phyloP scores from a whole-genome alignment of 2,329 filamentous ascomycete genomes.

The Ceratocystis eucalypticola region DNA sequence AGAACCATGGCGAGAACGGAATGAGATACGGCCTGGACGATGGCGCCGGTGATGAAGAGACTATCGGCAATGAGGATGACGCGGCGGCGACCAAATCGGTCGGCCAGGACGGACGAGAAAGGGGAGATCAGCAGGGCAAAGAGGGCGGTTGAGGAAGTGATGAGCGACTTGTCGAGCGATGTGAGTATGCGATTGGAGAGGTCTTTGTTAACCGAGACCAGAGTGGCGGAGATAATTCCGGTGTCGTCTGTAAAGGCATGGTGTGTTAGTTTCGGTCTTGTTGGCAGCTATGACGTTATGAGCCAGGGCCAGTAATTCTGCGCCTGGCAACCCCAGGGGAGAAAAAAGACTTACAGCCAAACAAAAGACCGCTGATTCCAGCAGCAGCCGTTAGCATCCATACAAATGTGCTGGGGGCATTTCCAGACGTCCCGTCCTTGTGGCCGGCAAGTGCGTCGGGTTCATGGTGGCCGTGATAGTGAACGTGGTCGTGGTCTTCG shows the following conservation, averaged over 20 bases:
- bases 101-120: constrained; percentile 50
- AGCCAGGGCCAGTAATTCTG: not conserved
- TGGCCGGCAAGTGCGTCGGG: constrained; percentile 19
- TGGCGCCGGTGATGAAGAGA: constrained; percentile 55
- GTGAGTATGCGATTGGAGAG: constrained; percentile 44
- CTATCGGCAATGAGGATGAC: constrained; percentile 51
- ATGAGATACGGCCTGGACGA: constrained; percentile 46
- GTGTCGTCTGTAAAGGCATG: constrained; percentile 40
- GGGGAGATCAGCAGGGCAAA: constrained; percentile 52
- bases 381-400: constrained; percentile 51
- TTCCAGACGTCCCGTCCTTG: constrained; percentile 27
- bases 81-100: constrained; percentile 45
- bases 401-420: constrained; percentile 32
- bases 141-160: constrained; percentile 55
- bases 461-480: constrained; percentile 21
- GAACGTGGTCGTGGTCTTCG: constrained; percentile 23
- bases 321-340: not conserved
- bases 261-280: not conserved
- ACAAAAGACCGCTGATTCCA: constrained; percentile 52
- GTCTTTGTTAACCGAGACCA: constrained; percentile 48
- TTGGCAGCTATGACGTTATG: not conserved
- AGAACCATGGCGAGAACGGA: constrained; percentile 51
- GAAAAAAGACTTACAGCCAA: constrained; percentile 43
- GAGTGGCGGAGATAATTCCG: constrained; percentile 54
- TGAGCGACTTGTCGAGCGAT: constrained; percentile 54